Evolutionary conservation across 331 rosid genomes (phyloP).

Genomic region (Arachis monticola): DNA sequence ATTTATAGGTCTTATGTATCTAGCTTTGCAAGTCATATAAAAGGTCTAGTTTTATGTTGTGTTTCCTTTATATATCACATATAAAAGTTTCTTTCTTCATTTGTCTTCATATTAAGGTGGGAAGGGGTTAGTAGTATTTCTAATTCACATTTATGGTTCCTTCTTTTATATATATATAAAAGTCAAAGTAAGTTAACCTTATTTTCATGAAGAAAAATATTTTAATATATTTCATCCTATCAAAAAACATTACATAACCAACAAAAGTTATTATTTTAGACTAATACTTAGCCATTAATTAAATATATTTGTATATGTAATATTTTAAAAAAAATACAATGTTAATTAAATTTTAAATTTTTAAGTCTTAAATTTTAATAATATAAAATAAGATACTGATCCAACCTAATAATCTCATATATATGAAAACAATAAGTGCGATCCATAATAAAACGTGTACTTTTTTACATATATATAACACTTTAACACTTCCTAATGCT

Average conservation of each 20-base stretch:
- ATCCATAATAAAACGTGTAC: no score
- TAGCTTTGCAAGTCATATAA: background rate
- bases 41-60: background rate
- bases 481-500: background rate
- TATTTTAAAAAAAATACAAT: no score
- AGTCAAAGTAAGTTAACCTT: conserved; percentile 19
- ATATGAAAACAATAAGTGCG: no score
- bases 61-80: background rate
- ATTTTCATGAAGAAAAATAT: background rate
- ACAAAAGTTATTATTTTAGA: no score
- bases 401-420: no score
- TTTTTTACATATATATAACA: no score
- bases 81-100: background rate
- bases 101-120: background rate
- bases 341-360: no score
- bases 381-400: no score
- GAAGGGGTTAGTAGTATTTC: background rate
- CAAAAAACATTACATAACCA: no score
- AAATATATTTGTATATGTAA: no score
- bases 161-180: background rate
- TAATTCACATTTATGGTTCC: conserved; percentile 3
- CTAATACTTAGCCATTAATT: no score
- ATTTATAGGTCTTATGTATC: background rate
- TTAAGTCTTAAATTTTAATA: no score
- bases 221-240: background rate